Base-by-base conservation (phyloP, 176 grass and related monocot genomes). In the Raddia guianensis region DNA sequence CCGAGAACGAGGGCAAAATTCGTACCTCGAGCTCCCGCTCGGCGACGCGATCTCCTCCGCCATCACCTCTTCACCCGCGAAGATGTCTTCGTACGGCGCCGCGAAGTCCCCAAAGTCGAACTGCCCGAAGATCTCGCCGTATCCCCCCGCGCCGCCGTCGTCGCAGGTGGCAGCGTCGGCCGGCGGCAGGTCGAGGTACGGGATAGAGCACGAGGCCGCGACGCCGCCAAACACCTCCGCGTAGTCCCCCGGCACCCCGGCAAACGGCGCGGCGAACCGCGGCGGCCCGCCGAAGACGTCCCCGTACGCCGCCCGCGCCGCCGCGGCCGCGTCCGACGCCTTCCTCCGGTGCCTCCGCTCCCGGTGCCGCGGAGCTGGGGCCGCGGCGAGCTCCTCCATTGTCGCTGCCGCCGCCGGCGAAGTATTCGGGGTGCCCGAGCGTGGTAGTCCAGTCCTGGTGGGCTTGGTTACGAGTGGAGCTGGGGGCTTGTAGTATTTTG, bases 221-320 rank as follows among this genome's bases (percentile, higher is more conserved):
- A 91, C 87, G 73, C 88, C 92, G 21, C 90, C 89, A 68, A 98
- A 98, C 54, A 98, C 85, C 74, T 94, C 92, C 45, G 74, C 34
- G 86, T 98, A 98, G 86, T 92, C 95, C 47, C 67, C 90, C 55
- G 77, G 82, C 6, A 49, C 77, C 7, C 55, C 75, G 9, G 75
- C 54, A 62, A 88, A 86, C 12, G 88, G 64, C 19, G 66, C 54
- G 46, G 85, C n/a, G 89, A 84, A 82, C 72, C 75, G 83, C 19
- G 89, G 91, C 5, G 89, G 84, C 18, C 89, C 92, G 45, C 95
- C 89, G 57, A 94, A 94, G 12, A 91, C 90, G 81, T 98, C 92
- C 10, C 85, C 85, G 70, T 89, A 91, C 77, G 86, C 83, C 33
- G 75, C 74, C 75, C 72, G 66, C 10, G 76, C 81, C 0, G 66